Conservation (phyloP, 345 rosid genomes). For the Murraya paniculata region DNA sequence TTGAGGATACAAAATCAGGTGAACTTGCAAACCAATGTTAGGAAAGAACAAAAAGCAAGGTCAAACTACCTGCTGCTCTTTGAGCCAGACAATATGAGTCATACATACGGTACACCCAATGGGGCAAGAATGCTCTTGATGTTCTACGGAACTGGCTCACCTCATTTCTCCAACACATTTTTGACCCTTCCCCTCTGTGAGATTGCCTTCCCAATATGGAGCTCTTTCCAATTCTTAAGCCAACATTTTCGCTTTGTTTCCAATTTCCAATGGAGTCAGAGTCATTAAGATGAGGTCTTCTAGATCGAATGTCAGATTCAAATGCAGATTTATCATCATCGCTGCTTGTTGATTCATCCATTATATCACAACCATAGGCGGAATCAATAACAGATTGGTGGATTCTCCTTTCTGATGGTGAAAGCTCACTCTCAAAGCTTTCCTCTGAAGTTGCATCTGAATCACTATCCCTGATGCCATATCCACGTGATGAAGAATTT, state of each 20-base stretch:
- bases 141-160: conserved; percentile 42
- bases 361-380: conserved; percentile 29
- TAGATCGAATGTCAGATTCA: conserved; percentile 33
- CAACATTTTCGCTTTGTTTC: conserved; percentile 20
- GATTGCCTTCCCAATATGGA: conserved; percentile 28
- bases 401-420: conserved; percentile 56
- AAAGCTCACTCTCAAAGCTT: conserved; percentile 83
- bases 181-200: conserved; percentile 32
- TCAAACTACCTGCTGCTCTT: conserved; percentile 74
- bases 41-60: conserved; percentile 4
- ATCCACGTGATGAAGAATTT: conserved; percentile 32
- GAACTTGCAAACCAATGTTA: not conserved
- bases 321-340: conserved; percentile 49
- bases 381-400: conserved; percentile 61
- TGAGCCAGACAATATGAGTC: conserved; percentile 86
- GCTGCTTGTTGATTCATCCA: conserved; percentile 64
- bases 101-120: conserved; percentile 82
- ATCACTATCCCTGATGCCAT: conserved; percentile 38
- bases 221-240: conserved; percentile 26
- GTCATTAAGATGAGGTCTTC: conserved; percentile 28
- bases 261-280: conserved; percentile 29
- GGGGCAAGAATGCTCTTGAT: conserved; percentile 79
- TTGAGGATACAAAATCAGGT: not conserved
- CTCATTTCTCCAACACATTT: conserved; percentile 26
- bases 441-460: conserved; percentile 66